phyloP scores from a whole-genome alignment of 2,329 filamentous ascomycete genomes.

The Clathrospora elynae region DNA sequence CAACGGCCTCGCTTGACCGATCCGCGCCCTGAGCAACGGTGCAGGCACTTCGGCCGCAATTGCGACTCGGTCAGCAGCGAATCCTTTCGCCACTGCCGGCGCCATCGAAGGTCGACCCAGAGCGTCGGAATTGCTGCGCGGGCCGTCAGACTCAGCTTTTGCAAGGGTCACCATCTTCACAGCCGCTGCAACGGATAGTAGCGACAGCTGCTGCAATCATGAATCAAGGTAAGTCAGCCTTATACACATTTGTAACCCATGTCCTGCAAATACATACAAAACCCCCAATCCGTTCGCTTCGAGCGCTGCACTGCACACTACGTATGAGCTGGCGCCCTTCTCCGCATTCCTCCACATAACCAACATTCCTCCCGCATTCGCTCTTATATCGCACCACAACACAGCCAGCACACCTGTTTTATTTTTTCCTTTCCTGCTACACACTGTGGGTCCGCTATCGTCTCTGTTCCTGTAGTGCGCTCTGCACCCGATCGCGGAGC shows the following conservation, averaged over 20 bases:
- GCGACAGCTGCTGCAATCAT: constrained; percentile 37
- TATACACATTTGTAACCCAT: constrained; percentile 32
- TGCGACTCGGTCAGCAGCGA: constrained; percentile 29
- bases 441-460: constrained; percentile 37
- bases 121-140: constrained; percentile 30
- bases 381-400: constrained; percentile 40
- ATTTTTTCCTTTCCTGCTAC: constrained; percentile 34
- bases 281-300: constrained; percentile 29
- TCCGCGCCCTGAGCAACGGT: constrained; percentile 16
- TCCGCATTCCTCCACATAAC: constrained; percentile 45
- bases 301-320: constrained; percentile 35
- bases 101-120: constrained; percentile 34
- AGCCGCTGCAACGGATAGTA: constrained; percentile 26
- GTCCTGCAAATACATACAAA: constrained; percentile 29
- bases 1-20: constrained; percentile 16
- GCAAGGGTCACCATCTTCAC: constrained; percentile 24
- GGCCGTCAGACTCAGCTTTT: constrained; percentile 29
- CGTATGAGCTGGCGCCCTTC: constrained; percentile 43
- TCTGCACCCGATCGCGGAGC: constrained; percentile 45
- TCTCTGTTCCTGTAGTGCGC: constrained; percentile 43
- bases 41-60: constrained; percentile 17
- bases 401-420: constrained; percentile 28
- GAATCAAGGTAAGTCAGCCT: constrained; percentile 49
- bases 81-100: constrained; percentile 34
- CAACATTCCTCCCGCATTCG: constrained; percentile 39